Evolutionary conservation across 805 yeast genomes (phyloP).

Genomic region (Monosporozyma servazzii): DNA sequence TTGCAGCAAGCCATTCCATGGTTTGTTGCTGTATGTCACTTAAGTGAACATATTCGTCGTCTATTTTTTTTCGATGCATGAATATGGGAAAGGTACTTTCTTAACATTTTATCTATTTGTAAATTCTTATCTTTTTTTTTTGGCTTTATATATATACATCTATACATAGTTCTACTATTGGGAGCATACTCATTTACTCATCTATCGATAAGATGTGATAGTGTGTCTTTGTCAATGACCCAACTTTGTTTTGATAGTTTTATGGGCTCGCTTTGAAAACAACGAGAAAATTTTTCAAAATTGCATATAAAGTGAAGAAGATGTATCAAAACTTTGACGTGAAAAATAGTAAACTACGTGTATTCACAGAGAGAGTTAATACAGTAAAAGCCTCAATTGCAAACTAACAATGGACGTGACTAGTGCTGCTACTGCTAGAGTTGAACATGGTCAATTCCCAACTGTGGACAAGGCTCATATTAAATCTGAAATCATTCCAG

Average conservation of each 20-base stretch:
- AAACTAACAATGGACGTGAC: neutral
- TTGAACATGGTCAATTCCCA: slow-evolving; percentile 20
- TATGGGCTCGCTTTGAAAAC: neutral
- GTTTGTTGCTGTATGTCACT: slow-evolving; percentile 1
- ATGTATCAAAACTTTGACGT: neutral
- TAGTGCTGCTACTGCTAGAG: slow-evolving; percentile 1
- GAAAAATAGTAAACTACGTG: no score
- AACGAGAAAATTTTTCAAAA: neutral
- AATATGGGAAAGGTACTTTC: slow-evolving; percentile 17
- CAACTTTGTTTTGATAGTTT: neutral
- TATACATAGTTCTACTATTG: no score
- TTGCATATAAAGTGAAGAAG: neutral
- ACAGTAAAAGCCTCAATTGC: neutral
- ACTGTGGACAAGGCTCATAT: slow-evolving; percentile 18
- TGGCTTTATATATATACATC: neutral
- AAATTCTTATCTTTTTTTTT: neutral
- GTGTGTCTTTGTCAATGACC: neutral
- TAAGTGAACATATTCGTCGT: neutral
- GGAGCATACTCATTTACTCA: no score
- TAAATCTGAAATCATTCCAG: slow-evolving; percentile 32
- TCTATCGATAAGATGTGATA: no score
- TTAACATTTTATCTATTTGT: slow-evolving; percentile 7
- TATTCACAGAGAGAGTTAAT: neutral
- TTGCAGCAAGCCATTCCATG: neutral
- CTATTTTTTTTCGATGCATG: slow-evolving; percentile 4